Evolutionary conservation across 148 eudicot species (phyloP).

Genomic region (Amaranthus palmeri): DNA sequence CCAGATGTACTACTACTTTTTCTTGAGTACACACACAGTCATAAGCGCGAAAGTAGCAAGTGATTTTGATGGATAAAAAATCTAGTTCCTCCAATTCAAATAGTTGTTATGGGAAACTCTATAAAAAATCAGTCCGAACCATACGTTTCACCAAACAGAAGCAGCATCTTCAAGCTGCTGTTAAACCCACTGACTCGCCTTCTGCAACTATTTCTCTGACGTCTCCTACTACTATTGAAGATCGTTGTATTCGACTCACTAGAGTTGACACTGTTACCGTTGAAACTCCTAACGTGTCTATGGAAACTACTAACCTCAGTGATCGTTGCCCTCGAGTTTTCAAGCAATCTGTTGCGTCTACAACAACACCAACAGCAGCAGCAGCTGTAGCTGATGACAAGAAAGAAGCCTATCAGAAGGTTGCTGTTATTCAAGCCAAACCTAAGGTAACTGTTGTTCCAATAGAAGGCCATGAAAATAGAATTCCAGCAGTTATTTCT

Average conservation of each 20-base stretch:
- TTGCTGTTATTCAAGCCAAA: slow-evolving; percentile 16
- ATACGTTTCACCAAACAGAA: slow-evolving; percentile 3
- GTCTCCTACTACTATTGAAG: slow-evolving; percentile 4
- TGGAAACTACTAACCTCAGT: not conserved
- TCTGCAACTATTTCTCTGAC: slow-evolving; percentile 6
- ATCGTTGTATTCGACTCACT: slow-evolving; percentile 17
- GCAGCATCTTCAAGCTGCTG: slow-evolving; percentile 1
- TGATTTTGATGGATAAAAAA: not conserved
- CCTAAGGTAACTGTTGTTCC: slow-evolving; percentile 10
- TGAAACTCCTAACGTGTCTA: slow-evolving; percentile 9
- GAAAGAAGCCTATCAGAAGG: not conserved
- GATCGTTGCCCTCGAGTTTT: slow-evolving; percentile 21
- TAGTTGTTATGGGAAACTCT: slow-evolving; percentile 4
- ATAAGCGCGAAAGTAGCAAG: not conserved
- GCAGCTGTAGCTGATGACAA: not conserved
- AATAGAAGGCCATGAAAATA: slow-evolving; percentile 17
- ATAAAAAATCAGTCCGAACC: slow-evolving; percentile 6
- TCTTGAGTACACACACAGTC: not conserved
- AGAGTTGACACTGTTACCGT: not conserved
- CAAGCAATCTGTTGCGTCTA: slow-evolving; percentile 3
- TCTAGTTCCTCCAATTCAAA: not conserved
- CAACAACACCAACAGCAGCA: too few species aligned
- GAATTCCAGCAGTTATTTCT: slow-evolving; percentile 12
- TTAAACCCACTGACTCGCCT: not conserved
- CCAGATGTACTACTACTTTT: not conserved